Percentiles rank a stretch among this genome's conserved stretches.
These are phyloP conservation scores for Ceratocystis eucalypticola DNA, from an alignment of 2,329 filamentous ascomycete species.

Conservation along the genomic window DNA sequence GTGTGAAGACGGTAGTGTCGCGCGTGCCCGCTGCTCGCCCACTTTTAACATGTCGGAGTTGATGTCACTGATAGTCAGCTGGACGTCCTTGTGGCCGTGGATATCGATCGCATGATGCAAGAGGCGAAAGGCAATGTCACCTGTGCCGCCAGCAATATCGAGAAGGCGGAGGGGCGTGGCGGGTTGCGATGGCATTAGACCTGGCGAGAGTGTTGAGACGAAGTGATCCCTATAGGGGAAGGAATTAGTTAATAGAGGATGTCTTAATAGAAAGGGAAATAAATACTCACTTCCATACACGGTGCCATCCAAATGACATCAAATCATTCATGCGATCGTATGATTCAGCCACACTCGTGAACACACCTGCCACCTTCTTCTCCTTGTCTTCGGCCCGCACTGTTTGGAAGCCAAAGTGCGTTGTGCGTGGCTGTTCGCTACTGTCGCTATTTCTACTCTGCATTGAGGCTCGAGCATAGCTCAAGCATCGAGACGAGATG, in stretches of 20 bases:
- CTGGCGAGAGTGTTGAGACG: conserved; percentile 79
- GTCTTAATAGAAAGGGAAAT: conserved; percentile 2
- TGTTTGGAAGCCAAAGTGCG: conserved; percentile 85
- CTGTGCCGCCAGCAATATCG: conserved; percentile 92
- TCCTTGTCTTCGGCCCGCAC: conserved; percentile 67
- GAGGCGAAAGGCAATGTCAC: conserved; percentile 94
- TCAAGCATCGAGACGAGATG: conserved; percentile 17
- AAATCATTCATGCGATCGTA: conserved; percentile 99
- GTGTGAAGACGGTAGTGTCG: conserved; percentile 40
- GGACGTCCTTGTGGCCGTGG: conserved; percentile 61
- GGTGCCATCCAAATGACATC: conserved; percentile 95
- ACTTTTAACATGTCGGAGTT: conserved; percentile 90
- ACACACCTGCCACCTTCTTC: conserved; percentile 64
- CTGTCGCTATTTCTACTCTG: background rate
- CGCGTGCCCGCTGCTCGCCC: conserved; percentile 61
- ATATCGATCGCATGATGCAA: conserved; percentile 73
- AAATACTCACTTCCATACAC: conserved; percentile 64
- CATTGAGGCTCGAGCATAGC: conserved; percentile 12
- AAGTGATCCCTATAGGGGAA: conserved; percentile 57
- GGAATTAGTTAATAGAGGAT: background rate
- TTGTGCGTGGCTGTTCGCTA: conserved; percentile 27
- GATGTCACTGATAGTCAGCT: conserved; percentile 88
- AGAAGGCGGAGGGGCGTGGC: conserved; percentile 57
- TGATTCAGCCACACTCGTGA: conserved; percentile 83
- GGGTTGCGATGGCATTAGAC: conserved; percentile 37